Evolutionary conservation across 441 rosid species (phyloP).

Genomic region (Rhodomyrtus psidioides): DNA sequence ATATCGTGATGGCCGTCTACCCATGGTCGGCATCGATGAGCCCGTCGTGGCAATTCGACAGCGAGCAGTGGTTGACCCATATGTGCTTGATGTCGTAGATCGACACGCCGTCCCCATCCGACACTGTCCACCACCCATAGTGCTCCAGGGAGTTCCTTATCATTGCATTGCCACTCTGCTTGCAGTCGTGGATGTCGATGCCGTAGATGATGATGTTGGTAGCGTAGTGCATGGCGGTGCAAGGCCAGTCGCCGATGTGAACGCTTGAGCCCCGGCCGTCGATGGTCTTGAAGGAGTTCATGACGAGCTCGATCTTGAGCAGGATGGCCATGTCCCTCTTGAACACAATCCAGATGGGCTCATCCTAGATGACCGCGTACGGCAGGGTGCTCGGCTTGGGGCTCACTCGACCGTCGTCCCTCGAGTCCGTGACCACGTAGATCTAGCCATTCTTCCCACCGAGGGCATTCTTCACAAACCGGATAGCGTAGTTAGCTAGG

Average conservation of each 20-base stretch:
- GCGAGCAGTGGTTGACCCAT: conserved; percentile 15
- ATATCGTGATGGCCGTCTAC: conserved; percentile 10
- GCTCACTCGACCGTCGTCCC: neutral
- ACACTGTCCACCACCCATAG: conserved; percentile 9
- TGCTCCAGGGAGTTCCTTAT: conserved; percentile 7
- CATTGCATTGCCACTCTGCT: neutral
- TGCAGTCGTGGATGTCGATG: conserved; percentile 12
- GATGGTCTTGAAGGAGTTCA: conserved; percentile 12
- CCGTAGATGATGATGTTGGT: conserved; percentile 16
- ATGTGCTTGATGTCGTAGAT: conserved; percentile 4
- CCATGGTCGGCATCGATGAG: conserved; percentile 8
- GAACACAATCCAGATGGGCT: conserved; percentile 12
- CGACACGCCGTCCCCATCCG: conserved; percentile 8
- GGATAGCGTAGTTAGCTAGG: conserved; percentile 6
- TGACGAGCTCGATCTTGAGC: conserved; percentile 6
- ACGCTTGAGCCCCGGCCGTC: conserved; percentile 12
- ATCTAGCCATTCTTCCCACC: conserved; percentile 8
- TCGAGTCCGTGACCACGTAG: conserved; percentile 7
- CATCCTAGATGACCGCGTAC: conserved; percentile 10
- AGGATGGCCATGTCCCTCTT: conserved; percentile 8
- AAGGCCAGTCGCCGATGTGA: conserved; percentile 6
- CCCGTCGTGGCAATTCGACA: conserved; percentile 9
- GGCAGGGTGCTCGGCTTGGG: conserved; percentile 9
- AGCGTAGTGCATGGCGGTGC: conserved; percentile 7
- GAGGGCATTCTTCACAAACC: conserved; percentile 2